phyloP scores from a whole-genome alignment of 2,329 filamentous ascomycete species.

The Penicillium fuscoglaucum region DNA sequence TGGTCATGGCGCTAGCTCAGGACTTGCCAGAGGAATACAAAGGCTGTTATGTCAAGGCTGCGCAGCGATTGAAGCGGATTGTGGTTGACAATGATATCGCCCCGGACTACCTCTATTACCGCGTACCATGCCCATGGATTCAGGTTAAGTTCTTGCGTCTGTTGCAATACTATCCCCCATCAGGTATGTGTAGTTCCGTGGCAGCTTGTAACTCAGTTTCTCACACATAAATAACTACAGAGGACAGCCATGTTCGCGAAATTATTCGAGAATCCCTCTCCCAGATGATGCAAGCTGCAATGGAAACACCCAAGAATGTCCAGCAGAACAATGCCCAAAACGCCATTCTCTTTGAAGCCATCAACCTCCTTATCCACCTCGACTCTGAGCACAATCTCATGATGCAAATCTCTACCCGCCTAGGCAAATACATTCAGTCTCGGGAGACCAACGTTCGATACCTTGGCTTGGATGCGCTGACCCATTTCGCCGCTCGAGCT shows the following conservation, averaged over 20 bases:
- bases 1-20: constrained; percentile 91
- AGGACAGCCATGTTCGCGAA: constrained; percentile 86
- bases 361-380: constrained; percentile 96
- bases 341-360: constrained; percentile 95
- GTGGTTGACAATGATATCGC: constrained; percentile 87
- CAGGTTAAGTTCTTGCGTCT: constrained; percentile 91
- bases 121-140: constrained; percentile 98
- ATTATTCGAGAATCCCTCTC: constrained; percentile 90
- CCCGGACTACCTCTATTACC: constrained; percentile 95
- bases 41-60: constrained; percentile 91
- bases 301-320: constrained; percentile 96
- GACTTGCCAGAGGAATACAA: constrained; percentile 94
- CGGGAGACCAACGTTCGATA: constrained; percentile 97
- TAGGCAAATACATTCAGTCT: constrained; percentile 95
- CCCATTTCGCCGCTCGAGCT: constrained; percentile 87
- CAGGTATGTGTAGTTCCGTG: constrained; percentile 58
- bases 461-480: constrained; percentile 95
- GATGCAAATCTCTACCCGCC: constrained; percentile 87
- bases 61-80: constrained; percentile 82
- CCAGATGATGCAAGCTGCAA: constrained; percentile 84
- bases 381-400: constrained; percentile 93
- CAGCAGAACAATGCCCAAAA: constrained; percentile 99
- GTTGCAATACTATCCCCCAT: constrained; percentile 93
- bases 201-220: neutral
- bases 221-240: constrained; percentile 46